Evolutionary conservation across 2,329 filamentous ascomycete species (phyloP).

Genomic region (Fonsecaea erecta): DNA sequence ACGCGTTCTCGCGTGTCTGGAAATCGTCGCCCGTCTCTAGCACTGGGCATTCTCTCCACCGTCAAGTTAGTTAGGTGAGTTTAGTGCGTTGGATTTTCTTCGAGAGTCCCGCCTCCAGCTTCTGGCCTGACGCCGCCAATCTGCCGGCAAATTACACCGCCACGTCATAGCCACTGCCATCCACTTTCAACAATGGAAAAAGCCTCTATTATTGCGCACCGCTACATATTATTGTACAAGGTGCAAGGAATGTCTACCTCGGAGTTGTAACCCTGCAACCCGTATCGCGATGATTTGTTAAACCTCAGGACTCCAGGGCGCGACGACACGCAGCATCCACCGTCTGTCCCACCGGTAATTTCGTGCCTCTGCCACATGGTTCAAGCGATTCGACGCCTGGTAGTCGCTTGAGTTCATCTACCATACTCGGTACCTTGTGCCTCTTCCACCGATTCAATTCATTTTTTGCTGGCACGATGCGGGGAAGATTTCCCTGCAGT

Average conservation of each 20-base stretch:
- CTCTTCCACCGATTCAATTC: not conserved
- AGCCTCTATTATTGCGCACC: not conserved
- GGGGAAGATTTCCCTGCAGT: not conserved
- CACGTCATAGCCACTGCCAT: not conserved
- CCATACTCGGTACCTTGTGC: not conserved
- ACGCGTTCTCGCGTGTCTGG: conserved; percentile 20
- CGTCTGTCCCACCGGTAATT: not conserved
- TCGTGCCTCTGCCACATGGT: conserved; percentile 2
- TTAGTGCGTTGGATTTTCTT: conserved; percentile 11
- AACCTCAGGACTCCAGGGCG: not conserved
- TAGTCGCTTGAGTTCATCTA: not conserved
- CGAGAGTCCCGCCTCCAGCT: conserved; percentile 9
- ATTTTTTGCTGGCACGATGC: not conserved
- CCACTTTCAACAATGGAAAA: not conserved
- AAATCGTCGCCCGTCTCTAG: not conserved
- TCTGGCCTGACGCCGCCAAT: conserved; percentile 25
- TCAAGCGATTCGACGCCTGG: not conserved
- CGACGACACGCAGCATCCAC: not conserved
- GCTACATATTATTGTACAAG: not conserved
- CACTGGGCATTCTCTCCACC: conserved; percentile 5
- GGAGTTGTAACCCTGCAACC: not conserved
- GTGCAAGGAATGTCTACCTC: not conserved
- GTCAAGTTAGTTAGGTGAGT: not conserved
- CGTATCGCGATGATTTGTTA: not conserved
- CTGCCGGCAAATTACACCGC: conserved; percentile 17